Conservation (phyloP, 768 basidiomycete genomes). For the Clavaria fumosa region DNA sequence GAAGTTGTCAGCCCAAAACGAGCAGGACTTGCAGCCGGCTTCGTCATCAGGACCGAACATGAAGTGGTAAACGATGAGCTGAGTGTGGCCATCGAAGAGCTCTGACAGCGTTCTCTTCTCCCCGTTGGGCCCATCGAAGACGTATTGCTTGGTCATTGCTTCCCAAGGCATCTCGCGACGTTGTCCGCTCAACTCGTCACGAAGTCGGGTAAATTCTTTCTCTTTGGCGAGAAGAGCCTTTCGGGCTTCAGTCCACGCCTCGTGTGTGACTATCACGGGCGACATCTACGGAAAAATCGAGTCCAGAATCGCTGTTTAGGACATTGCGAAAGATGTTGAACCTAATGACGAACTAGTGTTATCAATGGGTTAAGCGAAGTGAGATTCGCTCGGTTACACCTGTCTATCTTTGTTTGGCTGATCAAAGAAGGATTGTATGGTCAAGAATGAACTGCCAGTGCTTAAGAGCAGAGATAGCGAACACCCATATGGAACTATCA, state of each 20-base stretch:
- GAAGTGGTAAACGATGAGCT: conserved; percentile 6
- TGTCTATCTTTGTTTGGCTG: too few relatives aligned
- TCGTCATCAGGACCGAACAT: conserved; percentile 6
- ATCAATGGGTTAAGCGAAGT: too few relatives aligned
- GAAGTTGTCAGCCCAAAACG: conserved; percentile 7
- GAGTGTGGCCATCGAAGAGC: conserved; percentile 3
- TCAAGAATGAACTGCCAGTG: too few relatives aligned
- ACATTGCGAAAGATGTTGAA: too few relatives aligned
- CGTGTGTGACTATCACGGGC: neutral
- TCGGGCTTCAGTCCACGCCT: conserved; percentile 5
- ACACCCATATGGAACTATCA: too few relatives aligned
- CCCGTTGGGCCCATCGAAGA: conserved; percentile 6
- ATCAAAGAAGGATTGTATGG: too few relatives aligned
- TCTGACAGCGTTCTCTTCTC: conserved; percentile 3
- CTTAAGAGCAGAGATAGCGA: too few relatives aligned
- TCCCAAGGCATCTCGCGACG: conserved; percentile 6
- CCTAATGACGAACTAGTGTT: too few relatives aligned
- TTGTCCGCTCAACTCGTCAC: conserved; percentile 6
- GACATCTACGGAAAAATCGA: conserved; percentile 2
- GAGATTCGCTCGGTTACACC: too few relatives aligned
- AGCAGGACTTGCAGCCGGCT: conserved; percentile 2
- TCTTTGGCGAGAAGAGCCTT: conserved; percentile 3
- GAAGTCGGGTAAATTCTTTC: conserved; percentile 4
- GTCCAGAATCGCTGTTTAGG: too few relatives aligned
- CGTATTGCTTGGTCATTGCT: conserved; percentile 5